Evolutionary conservation across 257 asterid species (phyloP).

Genomic region (Fraxinus pennsylvanica): DNA sequence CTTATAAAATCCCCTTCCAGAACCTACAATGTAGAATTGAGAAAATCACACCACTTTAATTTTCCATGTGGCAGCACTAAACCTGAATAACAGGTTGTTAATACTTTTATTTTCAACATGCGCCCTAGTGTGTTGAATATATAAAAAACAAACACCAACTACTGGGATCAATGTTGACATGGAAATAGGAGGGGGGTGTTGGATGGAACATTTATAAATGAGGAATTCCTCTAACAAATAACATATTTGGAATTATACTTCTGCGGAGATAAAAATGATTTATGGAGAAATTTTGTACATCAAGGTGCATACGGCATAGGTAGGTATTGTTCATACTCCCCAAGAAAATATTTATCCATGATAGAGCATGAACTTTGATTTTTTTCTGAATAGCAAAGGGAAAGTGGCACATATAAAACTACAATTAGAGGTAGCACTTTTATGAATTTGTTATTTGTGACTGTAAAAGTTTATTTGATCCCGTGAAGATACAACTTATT

Average conservation of each 20-base stretch:
- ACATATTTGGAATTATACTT: neutral
- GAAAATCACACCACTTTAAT: neutral
- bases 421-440: neutral
- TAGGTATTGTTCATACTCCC: neutral
- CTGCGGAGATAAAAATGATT: neutral
- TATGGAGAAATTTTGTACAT: neutral
- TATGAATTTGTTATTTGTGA: neutral
- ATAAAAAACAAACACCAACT: neutral
- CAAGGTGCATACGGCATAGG: neutral
- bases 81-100: neutral
- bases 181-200: neutral
- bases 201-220: neutral
- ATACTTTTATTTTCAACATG: neutral
- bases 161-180: neutral
- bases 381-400: neutral
- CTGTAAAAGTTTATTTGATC: neutral
- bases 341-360: neutral
- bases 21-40: slow-evolving; percentile 50
- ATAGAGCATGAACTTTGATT: neutral
- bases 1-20: slow-evolving; percentile 85
- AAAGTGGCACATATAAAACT: neutral
- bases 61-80: neutral
- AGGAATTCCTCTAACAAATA: neutral
- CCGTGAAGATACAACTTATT: neutral
- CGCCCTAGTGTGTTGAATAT: neutral